A percentile compares a stretch with the other conserved stretches of the same genome.
These are phyloP conservation scores for Vaccinium myrtillus DNA, from an alignment of 148 eudicot genomes.

Conservation along the genomic window DNA sequence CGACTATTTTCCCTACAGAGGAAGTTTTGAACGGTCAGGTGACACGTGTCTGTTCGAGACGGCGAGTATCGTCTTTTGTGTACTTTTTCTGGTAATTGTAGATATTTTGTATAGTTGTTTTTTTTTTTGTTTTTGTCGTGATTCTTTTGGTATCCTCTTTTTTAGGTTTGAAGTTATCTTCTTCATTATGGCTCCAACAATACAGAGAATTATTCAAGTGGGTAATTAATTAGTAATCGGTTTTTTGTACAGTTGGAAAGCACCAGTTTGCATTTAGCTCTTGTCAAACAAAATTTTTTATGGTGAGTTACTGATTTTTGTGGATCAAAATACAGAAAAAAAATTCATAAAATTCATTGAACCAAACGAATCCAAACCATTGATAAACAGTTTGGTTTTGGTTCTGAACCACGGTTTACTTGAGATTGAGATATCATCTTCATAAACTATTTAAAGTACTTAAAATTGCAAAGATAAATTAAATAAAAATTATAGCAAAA, in stretches of 20 bases:
- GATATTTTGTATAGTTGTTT: neutral
- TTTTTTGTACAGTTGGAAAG: neutral
- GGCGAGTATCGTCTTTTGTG: neutral
- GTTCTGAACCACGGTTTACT: no score
- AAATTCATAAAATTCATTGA: no score
- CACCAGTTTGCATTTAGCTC: neutral
- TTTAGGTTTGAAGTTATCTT: conserved; percentile 1
- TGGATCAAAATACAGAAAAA: no score
- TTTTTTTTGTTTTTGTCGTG: neutral
- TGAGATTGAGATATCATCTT: no score
- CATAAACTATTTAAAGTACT: no score
- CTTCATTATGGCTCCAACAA: neutral
- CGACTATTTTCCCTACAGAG: neutral
- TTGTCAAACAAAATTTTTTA: neutral
- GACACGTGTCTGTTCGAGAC: neutral
- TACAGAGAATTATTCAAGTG: neutral
- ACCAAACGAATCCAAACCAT: no score
- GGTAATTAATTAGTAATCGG: neutral
- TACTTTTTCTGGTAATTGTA: neutral
- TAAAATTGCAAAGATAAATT: no score
- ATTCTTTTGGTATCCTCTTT: neutral
- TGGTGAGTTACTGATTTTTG: no score
- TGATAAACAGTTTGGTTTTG: no score
- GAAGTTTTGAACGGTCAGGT: neutral
- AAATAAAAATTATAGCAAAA: no score